Base-by-base conservation (phyloP, 2,329 filamentous ascomycete genomes). In the Trichophyton schoenleinii region DNA sequence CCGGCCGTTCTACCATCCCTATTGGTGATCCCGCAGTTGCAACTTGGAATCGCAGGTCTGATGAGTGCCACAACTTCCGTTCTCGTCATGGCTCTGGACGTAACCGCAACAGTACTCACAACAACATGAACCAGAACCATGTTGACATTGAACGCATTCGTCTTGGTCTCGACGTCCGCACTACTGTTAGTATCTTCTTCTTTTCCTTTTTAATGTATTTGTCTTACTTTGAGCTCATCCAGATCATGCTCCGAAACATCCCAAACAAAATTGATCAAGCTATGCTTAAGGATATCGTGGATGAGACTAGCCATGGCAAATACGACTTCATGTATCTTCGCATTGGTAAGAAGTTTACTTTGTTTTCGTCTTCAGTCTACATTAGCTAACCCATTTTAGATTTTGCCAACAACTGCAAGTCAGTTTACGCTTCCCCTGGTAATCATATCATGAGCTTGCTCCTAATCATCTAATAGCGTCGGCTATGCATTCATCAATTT, bases 401-500 rank as follows among this genome's bases (percentile, higher is more conserved):
- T 71, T 91, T 91, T 67, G 84, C 84, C 60, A 89, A 90, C 68
- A 85, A 89, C 65, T 90, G 87, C 85, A 91, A 91, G 86, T 89
- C 74, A 75, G 86, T 79, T 38, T 49, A 57, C 20, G 1, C 38
- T 18, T 7, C 20, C 15, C 48, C n/a, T 38, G 8, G 41, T 42
- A 41, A 18, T 22, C 9, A 28, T 58, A 20, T 20, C 38, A 13
- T 59, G n/a, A 38, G 31, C 36, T 60, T 42, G 48, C 61, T 49
- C 42, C 57, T 55, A 55, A 60, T 44, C 20, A 60, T 60, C 3
- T 49, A 3, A 22, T 36, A 95, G 91, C 71, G 92, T 97, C 62
- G 94, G 94, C 53, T 97, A 97, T 73, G 92, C 91, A 0, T 99
- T 97, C 74, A 90, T 99, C 76, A 96, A 99, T 74, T 96, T 97